Evolutionary conservation across 78 protist genomes (phyloP), one percentile per base, ranked within the genome.

Genomic region (Carpediemonas membranifera): DNA sequence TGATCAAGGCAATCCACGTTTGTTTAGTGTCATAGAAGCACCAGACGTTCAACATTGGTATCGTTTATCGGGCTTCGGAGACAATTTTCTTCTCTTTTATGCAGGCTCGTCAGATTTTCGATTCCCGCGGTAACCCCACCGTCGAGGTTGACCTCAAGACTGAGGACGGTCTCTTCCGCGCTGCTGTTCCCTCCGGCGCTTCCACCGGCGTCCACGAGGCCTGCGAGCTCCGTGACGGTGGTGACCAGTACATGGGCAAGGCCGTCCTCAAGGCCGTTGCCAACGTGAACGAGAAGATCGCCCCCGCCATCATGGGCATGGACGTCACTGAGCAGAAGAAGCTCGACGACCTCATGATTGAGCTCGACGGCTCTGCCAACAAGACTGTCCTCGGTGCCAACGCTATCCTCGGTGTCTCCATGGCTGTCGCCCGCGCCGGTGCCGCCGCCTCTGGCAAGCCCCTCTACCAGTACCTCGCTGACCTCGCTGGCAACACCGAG

Each of bases 121-220:
- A 95, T 82, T 71, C 85, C 35, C 81, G 98, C 19, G 95, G 95
- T 30, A 88, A 88, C 84, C 98, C 98, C 63, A 93, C 98, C 30
- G 84, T 87, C 55, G 95, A 90, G 74, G 92, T 84, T 14, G 92
- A 84, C 31, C 41, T 89, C 34, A 59, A 47, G 50, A 82, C 89
- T 31, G 80, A 74, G n/a, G 34, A 52, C 33, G 84, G 74, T 59
- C 18, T 52, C 3, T 87, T 86, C 90, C 87, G 97, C 43, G 92
- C 90, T 21, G 93, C 96, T 21, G 97, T 84, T 0, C 98, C 98
- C 31, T 78, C 89, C 0, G 99, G 99, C 37, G 99, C 99, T 16
- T 94, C 98, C 25, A 96, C 99, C 0, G 99, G 99, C 64, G 43
- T 68, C 57, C 76, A 93, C 66, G 99, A 96, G 85, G 99, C 96